Conservation (phyloP, 2,329 filamentous ascomycete species). For the Paracorniculantispora psalliotae region DNA sequence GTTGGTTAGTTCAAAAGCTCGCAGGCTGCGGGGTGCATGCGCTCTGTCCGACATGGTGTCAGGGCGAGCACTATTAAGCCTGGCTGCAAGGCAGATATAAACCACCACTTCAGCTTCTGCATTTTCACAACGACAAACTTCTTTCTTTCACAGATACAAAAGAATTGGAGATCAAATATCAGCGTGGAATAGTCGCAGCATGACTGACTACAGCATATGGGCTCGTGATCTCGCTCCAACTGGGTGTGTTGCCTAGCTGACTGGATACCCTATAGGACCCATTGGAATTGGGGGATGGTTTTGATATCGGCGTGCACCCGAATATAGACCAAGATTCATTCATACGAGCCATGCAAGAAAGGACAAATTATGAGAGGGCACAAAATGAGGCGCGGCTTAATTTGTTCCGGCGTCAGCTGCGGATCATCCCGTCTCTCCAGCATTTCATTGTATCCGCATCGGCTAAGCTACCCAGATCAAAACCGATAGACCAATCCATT, state of each 20-base stretch:
- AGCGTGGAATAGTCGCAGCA: neutral
- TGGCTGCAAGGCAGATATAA: neutral
- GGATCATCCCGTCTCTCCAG: neutral
- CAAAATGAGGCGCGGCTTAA: neutral
- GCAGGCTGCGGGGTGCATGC: neutral
- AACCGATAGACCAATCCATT: too few species aligned
- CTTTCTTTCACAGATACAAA: neutral
- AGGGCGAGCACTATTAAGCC: neutral
- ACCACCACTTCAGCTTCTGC: neutral
- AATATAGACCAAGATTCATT: neutral
- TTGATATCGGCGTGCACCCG: neutral
- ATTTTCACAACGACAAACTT: neutral
- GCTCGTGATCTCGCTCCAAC: neutral
- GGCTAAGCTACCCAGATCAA: too few species aligned
- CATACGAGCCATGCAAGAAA: neutral
- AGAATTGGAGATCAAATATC: too few species aligned
- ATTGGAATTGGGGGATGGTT: neutral
- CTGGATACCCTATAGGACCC: neutral
- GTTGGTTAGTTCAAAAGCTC: neutral
- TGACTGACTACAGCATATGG: neutral
- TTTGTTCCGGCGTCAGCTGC: neutral
- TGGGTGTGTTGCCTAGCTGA: neutral
- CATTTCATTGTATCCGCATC: too few species aligned
- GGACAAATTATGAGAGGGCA: neutral
- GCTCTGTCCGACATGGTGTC: neutral